Base-by-base conservation (phyloP, 140 eudicot genomes). In the Oenanthe javanica region DNA sequence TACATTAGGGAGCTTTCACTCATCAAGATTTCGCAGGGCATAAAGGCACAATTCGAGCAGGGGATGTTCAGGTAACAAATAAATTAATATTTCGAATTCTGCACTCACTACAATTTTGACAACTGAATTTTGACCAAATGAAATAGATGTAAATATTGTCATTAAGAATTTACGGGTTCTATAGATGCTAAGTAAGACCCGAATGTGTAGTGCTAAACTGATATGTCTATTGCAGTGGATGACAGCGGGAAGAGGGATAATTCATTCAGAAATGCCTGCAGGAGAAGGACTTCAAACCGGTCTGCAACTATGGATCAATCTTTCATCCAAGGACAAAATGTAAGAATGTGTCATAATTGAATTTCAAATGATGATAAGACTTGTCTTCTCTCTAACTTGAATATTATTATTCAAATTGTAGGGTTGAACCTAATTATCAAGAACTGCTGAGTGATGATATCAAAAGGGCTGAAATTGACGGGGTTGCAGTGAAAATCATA, bases 371-470 rank as follows among this genome's bases (percentile, higher is more conserved):
- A 59, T 59, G 67, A n/a, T 12, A 0, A 2, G 25, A 66, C 31
- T 27, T 66, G 69, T 11, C n/a, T 36, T 36, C 16, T 19, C 49
- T 15, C 9, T 70, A 4, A 12, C 48, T 0, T 40, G 42, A 31
- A 3, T 13, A 12, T 38, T 16, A 3, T 27, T 13, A 31, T 31
- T 70, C n/a, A 42, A 50, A 82, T 36, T 79, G 76, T 88, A 94
- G 98, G 97, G 88, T 90, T 38, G 97, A 92, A 73, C 97, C 97
- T 5, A 92, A 85, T 51, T 95, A 95, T 80, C 99, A 95, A 86
- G 97, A 95, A 84, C 19, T 94, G 80, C 72, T 83, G 55, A 84
- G 80, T 0, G 84, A 87, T 9, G 95, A 94, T 86, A 94, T 94
- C 57, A 71, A 85, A 48, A 79, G 61, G 4, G 96, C 78, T 92